These are phyloP conservation scores for Simmondsia chinensis DNA, from an alignment of 148 eudicot species.

Conservation along the genomic window DNA sequence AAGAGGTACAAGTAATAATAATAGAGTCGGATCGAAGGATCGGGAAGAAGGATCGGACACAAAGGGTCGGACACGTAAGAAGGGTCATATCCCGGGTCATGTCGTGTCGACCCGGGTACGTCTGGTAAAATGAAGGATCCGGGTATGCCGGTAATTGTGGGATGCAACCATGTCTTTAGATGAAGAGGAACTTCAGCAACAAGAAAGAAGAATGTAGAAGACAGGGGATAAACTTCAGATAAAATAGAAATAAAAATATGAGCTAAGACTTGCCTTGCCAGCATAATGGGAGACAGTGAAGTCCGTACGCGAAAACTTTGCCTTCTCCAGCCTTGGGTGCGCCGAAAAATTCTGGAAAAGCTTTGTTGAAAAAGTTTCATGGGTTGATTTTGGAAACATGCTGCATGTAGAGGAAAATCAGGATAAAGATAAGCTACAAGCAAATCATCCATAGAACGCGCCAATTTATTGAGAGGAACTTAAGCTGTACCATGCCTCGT, in stretches of 20 bases:
- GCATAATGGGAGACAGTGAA: slow-evolving; percentile 90
- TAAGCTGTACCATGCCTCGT: slow-evolving; percentile 84
- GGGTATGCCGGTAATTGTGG: no score
- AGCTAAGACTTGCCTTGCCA: slow-evolving; percentile 59
- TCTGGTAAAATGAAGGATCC: no score
- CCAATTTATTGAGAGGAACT: slow-evolving; percentile 10
- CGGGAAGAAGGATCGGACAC: no score
- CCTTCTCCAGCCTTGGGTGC: slow-evolving; percentile 83
- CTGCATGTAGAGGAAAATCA: slow-evolving; percentile 29
- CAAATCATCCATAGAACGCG: slow-evolving; percentile 2
- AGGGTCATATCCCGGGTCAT: no score
- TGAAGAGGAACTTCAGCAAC: background rate
- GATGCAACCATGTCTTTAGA: no score
- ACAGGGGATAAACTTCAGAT: background rate
- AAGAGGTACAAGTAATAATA: no score
- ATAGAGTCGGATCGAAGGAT: no score
- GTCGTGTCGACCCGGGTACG: no score
- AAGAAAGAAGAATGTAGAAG: background rate
- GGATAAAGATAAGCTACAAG: slow-evolving; percentile 6
- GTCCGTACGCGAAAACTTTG: slow-evolving; percentile 91
- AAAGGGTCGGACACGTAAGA: no score
- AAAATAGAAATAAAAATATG: background rate
- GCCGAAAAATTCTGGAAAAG: slow-evolving; percentile 69
- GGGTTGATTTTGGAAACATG: slow-evolving; percentile 98
- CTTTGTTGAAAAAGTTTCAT: slow-evolving; percentile 86